These are phyloP conservation scores for Microdochium nivale DNA, from an alignment of 2,329 filamentous ascomycete species.

Conservation along the genomic window DNA sequence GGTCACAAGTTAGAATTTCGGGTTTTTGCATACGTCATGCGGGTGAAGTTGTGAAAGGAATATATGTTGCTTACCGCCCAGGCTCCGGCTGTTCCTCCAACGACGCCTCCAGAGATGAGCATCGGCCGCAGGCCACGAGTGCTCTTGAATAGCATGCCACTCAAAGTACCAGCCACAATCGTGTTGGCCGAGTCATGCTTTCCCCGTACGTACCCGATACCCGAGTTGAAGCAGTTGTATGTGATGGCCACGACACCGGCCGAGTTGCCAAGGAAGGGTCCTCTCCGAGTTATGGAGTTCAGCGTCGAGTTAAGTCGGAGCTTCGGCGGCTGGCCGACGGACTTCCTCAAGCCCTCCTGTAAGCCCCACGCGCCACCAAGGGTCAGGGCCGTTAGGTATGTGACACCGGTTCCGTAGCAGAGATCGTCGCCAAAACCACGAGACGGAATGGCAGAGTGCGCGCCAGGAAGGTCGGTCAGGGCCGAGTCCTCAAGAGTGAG, in stretches of 20 bases:
- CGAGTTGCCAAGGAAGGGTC: constrained; percentile 92
- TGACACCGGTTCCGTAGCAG: constrained; percentile 93
- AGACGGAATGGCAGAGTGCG: constrained; percentile 81
- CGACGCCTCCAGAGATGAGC: constrained; percentile 87
- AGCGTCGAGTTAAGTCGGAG: constrained; percentile 88
- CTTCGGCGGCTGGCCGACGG: constrained; percentile 73
- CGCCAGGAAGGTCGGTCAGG: constrained; percentile 77
- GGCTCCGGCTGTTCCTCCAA: constrained; percentile 72
- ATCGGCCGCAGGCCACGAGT: constrained; percentile 84
- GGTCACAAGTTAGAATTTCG: background rate
- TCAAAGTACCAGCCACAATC: constrained; percentile 73
- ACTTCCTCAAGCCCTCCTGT: constrained; percentile 77
- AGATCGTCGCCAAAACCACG: constrained; percentile 97
- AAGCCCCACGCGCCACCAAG: constrained; percentile 88
- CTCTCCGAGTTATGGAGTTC: constrained; percentile 86
- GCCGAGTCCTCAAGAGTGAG: constrained; percentile 86
- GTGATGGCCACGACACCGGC: constrained; percentile 92
- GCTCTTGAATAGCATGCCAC: constrained; percentile 94
- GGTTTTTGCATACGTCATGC: constrained; percentile 11
- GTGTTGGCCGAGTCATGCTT: constrained; percentile 90
- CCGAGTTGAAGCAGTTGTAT: constrained; percentile 89
- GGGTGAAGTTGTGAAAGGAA: background rate
- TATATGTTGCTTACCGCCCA: constrained; percentile 69
- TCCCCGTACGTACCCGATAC: constrained; percentile 68
- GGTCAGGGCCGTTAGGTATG: constrained; percentile 80